Base-by-base conservation (phyloP, 1,284 basidiomycete species). In the Cutaneotrichosporon sp. region DNA sequence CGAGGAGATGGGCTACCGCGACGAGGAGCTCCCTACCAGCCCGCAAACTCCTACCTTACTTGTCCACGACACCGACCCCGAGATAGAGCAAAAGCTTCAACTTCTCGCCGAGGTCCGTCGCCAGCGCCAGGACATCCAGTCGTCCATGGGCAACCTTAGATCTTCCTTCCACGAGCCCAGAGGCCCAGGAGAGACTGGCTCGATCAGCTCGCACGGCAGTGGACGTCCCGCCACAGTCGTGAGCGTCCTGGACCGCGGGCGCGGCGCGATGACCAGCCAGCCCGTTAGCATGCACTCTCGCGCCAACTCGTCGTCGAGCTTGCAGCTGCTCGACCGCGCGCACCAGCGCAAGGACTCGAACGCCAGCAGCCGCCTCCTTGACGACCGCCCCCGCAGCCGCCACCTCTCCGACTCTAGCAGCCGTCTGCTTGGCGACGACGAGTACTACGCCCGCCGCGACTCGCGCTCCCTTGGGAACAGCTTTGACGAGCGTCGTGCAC, bases 41-140 rank as follows among this genome's bases (percentile, higher is more conserved):
- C 47, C 47, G 0, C 14, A n/a, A 16, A 50, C 25, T 3, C 46
- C 38, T 36, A 1, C 54, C 29, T n/a, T 50, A 16, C 31, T 53
- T 27, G 31, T 53, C 36, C 14, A 34, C 18, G 29, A 50, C 58
- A n/a, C 47, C 47, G 72, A 75, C 27, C 59, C 68, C 7, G 74
- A 76, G 33, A 67, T 78, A 2, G 71, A 72, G 45, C 63, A 66
- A n/a, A 73, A 76, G 60, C 56, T 76, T 51, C 67, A 60, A 33
- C 66, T 80, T 18, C 61, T 79, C 18, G 73, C 71, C 18, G 79
- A 80, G 43, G 75, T 80, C 16, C 74, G 70, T 49, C 67, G 68
- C 22, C 74, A 73, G 3, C 66, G 76, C 24, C 69, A 73, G 51
- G 71, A 69, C 22, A 67, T 79, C 16, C 71, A 70, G 7, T 70